phyloP scores from a whole-genome alignment of 169 alveolate species.

The Plasmodium gaboni region DNA sequence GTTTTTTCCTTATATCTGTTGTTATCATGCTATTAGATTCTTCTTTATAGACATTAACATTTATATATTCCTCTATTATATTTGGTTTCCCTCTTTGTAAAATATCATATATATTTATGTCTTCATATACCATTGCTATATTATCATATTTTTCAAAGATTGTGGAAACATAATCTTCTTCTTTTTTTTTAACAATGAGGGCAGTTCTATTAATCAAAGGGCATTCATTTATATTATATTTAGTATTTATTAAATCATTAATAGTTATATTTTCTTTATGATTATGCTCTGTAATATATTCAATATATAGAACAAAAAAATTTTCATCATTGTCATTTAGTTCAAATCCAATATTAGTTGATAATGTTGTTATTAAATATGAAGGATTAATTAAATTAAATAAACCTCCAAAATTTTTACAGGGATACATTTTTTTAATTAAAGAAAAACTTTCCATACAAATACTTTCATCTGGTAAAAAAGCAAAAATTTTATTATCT shows the following conservation, averaged over 20 bases:
- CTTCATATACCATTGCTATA: constrained; percentile 26
- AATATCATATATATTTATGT: constrained; percentile 55
- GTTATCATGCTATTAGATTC: constrained; percentile 72
- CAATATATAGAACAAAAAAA: constrained; percentile 46
- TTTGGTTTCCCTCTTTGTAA: constrained; percentile 34
- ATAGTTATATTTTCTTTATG: constrained; percentile 43
- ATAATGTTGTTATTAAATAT: constrained; percentile 43
- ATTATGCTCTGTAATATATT: constrained; percentile 66
- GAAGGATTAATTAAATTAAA: constrained; percentile 54
- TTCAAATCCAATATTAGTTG: constrained; percentile 71
- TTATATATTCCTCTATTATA: constrained; percentile 65
- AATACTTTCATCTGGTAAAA: constrained; percentile 73
- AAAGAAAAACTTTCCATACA: constrained; percentile 70
- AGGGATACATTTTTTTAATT: constrained; percentile 65
- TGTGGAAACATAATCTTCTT: constrained; percentile 42
- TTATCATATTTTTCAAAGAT: constrained; percentile 52
- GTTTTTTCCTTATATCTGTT: constrained; percentile 64
- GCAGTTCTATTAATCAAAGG: constrained; percentile 58
- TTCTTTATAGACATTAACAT: constrained; percentile 40
- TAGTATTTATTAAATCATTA: constrained; percentile 51
- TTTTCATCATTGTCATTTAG: constrained; percentile 64
- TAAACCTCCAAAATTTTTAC: constrained; percentile 74
- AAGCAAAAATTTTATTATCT: constrained; percentile 72
- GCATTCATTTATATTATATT: constrained; percentile 61
- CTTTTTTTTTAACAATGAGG: constrained; percentile 51